Evolutionary conservation across 441 rosid genomes (phyloP).

Genomic region (Pelargonium cotyledonis): DNA sequence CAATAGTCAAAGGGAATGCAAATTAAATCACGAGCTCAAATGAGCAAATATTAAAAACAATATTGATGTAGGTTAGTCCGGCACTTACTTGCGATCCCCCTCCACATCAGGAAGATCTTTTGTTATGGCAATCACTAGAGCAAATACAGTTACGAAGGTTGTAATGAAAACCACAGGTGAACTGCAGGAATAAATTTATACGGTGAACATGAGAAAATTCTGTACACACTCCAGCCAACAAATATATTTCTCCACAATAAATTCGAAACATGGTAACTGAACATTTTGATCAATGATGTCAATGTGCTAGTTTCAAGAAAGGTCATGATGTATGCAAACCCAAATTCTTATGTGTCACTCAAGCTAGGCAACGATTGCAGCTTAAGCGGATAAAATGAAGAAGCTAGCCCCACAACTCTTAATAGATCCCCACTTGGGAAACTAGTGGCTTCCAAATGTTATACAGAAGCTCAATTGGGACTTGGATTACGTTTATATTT

Average conservation of each 20-base stretch:
- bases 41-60: not conserved
- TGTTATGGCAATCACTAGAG: conserved; percentile 87
- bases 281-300: not conserved
- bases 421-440: not conserved
- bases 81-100: conserved; percentile 89
- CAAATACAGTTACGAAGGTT: conserved; percentile 79
- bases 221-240: conserved; percentile 1
- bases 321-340: not conserved
- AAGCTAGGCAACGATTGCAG: not conserved
- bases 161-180: conserved; percentile 96
- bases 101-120: conserved; percentile 96
- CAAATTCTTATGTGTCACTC: not conserved
- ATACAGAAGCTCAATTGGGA: not conserved
- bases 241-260: not conserved
- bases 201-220: not conserved
- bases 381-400: not conserved
- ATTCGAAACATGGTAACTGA: not conserved
- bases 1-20: not conserved
- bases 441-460: not conserved
- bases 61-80: conserved; percentile 1
- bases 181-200: conserved; percentile 39
- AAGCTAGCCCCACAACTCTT: not conserved
- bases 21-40: not conserved
- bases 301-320: conserved; percentile 3
- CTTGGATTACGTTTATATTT: not conserved